Base-by-base conservation (phyloP, 2,329 filamentous ascomycete genomes). In the Aspergillus vadensis region DNA sequence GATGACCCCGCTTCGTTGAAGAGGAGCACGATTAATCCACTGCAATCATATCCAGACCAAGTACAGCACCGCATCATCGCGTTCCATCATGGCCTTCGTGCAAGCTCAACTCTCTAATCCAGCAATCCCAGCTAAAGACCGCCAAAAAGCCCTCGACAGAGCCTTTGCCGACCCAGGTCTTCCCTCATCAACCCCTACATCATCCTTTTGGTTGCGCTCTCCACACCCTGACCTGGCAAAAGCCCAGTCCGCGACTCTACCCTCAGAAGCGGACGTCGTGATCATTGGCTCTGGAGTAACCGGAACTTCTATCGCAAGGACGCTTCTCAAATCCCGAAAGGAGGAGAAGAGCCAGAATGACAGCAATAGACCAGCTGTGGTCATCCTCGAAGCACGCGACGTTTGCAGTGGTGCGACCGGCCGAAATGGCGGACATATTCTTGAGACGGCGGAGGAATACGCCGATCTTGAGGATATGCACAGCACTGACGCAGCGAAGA, bases 201-300 rank as follows among this genome's bases (percentile, higher is more conserved):
- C 68, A 1, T 72, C 76, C 0, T 75, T 74, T 58, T 77, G 74
- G 74, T 63, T 73, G 15, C 58, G 66, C 0, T 25, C 50, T 39
- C 64, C 64, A 0, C 72, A 73, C 48, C 62, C 64, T 0, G 32
- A 52, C 9, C 69, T 76, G 14, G 59, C 69, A 5, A 59, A 67
- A 3, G 48, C 50, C 1, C 63, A 65, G 14, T 65, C 65, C 17
- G 32, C 54, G 6, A 25, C 58, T n/a, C 60, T 76, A 1, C 68
- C 72, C 7, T 39, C 62, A 3, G 55, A 67, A 39, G 64, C 70
- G 2, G 71, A 74, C 41, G 54, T 72, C 3, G 67, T 73, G 1
- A 70, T 75, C 10, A 70, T 75, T 19, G 73, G 73, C 0, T 73
- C 71, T 2, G 73, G 73, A 1, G 67, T 75, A 8, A 69, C 72